These are phyloP conservation scores for Diddensiella transvaalensis DNA, from an alignment of 805 yeast species.

Conservation along the genomic window DNA sequence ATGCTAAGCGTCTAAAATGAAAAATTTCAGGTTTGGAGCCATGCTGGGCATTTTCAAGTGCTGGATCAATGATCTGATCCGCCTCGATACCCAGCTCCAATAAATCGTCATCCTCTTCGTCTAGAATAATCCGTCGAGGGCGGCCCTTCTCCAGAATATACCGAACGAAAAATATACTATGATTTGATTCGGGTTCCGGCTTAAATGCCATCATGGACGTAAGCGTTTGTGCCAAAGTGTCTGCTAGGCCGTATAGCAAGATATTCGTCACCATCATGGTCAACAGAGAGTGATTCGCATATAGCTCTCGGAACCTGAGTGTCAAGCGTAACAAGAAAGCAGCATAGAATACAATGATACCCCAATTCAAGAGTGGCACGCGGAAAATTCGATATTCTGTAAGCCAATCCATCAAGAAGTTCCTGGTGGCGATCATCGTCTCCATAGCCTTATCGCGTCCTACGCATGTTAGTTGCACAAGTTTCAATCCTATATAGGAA, in stretches of 20 bases:
- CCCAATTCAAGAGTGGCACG: conserved; percentile 36
- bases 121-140: conserved; percentile 30
- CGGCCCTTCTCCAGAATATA: conserved; percentile 35
- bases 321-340: conserved; percentile 33
- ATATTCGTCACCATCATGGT: conserved; percentile 80
- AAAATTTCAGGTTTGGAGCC: conserved; percentile 38
- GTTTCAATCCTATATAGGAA: too few species aligned
- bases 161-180: conserved; percentile 19
- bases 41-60: conserved; percentile 7
- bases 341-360: conserved; percentile 31
- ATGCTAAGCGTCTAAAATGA: conserved; percentile 64
- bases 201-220: conserved; percentile 35
- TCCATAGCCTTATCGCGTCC: not conserved
- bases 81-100: conserved; percentile 33
- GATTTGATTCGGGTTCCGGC: conserved; percentile 19
- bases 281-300: conserved; percentile 60
- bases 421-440: not conserved
- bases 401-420: conserved; percentile 23
- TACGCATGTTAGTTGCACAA: not conserved
- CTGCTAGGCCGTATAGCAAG: conserved; percentile 85
- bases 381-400: conserved; percentile 27
- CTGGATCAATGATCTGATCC: conserved; percentile 9
- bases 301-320: conserved; percentile 35
- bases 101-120: conserved; percentile 35
- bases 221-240: conserved; percentile 79